These are phyloP conservation scores for Fusarium sp. DNA, from an alignment of 2,329 filamentous ascomycete species.

Conservation along the genomic window DNA sequence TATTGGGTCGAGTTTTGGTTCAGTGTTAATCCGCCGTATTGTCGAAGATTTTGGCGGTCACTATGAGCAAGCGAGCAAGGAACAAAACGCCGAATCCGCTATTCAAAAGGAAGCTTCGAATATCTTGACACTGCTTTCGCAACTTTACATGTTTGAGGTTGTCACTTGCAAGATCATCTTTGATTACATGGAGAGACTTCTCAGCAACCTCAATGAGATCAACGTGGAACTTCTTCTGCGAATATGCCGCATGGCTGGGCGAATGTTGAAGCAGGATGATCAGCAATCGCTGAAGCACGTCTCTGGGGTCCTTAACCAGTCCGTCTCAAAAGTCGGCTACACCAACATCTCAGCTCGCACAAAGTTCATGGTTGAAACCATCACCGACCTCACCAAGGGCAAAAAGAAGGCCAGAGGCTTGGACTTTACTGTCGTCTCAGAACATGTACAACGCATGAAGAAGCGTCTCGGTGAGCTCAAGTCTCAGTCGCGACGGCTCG, in stretches of 20 bases:
- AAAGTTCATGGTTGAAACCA: conserved; percentile 97
- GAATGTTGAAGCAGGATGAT: conserved; percentile 87
- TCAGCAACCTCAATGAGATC: conserved; percentile 78
- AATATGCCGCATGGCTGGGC: conserved; percentile 82
- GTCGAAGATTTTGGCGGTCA: conserved; percentile 77
- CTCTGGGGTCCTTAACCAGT: conserved; percentile 77
- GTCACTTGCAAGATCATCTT: conserved; percentile 85
- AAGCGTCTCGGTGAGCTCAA: conserved; percentile 85
- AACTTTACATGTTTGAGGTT: conserved; percentile 92
- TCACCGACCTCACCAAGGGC: conserved; percentile 94
- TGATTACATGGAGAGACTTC: conserved; percentile 84
- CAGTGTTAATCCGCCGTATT: conserved; percentile 80
- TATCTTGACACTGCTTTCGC: conserved; percentile 80
- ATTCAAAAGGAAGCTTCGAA: conserved; percentile 64
- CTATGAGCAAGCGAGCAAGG: conserved; percentile 58
- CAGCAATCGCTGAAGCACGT: conserved; percentile 89
- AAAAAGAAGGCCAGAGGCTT: conserved; percentile 78
- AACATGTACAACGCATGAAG: conserved; percentile 88
- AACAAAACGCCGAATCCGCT: conserved; percentile 50
- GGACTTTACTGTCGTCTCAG: conserved; percentile 76
- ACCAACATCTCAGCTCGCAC: conserved; percentile 82
- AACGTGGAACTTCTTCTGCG: conserved; percentile 90
- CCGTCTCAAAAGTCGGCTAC: conserved; percentile 72
- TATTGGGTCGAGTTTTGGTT: conserved; percentile 87
- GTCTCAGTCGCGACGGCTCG: conserved; percentile 61